These are phyloP conservation scores for Rhizopogon vinicolor DNA, from an alignment of 768 basidiomycete species.

Conservation along the genomic window DNA sequence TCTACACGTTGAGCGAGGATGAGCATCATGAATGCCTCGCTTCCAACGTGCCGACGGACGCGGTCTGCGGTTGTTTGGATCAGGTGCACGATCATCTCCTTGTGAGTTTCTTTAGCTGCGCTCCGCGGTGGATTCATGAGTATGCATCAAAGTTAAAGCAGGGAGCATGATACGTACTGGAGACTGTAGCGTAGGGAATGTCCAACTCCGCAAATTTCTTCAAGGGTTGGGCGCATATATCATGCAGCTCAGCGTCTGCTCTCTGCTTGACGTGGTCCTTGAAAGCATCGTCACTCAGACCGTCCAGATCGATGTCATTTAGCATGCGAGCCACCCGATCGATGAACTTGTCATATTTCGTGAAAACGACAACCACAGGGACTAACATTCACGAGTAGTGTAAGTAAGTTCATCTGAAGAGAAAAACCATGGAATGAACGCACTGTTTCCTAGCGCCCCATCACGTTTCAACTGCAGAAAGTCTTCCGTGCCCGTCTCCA, in stretches of 20 bases:
- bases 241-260: background rate
- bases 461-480: background rate
- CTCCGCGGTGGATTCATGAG: background rate
- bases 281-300: background rate
- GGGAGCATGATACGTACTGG: background rate
- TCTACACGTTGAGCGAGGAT: background rate
- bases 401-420: background rate
- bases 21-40: background rate
- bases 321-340: conserved; percentile 13
- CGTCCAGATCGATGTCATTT: conserved; percentile 19
- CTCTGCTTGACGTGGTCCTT: background rate
- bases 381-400: background rate
- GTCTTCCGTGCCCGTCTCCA: background rate
- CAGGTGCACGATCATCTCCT: background rate
- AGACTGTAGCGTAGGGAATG: background rate
- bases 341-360: background rate
- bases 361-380: background rate
- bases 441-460: conserved; percentile 2
- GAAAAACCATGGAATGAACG: background rate
- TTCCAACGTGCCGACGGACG: background rate
- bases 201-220: background rate
- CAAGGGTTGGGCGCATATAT: background rate
- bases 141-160: background rate
- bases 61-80: background rate
- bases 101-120: background rate